Evolutionary conservation across 2,329 filamentous ascomycete species (phyloP).

Genomic region (Phialophora expanda): DNA sequence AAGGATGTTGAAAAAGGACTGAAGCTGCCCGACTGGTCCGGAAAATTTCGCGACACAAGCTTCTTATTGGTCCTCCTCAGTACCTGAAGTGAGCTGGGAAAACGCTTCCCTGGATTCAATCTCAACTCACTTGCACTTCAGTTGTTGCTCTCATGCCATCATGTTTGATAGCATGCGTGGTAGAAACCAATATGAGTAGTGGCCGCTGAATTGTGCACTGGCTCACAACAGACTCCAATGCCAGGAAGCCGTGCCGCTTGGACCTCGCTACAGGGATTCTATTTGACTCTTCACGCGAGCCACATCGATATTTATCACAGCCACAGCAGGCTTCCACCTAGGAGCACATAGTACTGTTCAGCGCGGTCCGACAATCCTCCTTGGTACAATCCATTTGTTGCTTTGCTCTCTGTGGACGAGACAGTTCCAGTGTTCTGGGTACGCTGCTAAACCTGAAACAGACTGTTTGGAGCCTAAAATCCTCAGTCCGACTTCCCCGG

Average conservation of each 20-base stretch:
- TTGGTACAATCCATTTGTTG: background rate
- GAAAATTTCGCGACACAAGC: conserved; percentile 20
- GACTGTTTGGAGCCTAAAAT: conserved; percentile 18
- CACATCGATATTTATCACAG: background rate
- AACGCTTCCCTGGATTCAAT: background rate
- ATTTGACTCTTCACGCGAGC: background rate
- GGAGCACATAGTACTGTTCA: background rate
- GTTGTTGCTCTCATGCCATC: background rate
- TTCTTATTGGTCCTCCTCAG: conserved; percentile 28
- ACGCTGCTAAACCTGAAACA: conserved; percentile 24
- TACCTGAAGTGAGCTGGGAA: conserved; percentile 4
- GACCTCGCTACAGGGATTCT: background rate
- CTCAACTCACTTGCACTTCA: conserved; percentile 2
- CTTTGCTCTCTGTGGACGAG: background rate
- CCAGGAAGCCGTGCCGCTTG: background rate
- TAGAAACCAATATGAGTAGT: background rate
- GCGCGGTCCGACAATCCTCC: no score
- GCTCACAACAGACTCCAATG: background rate
- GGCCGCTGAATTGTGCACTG: no score
- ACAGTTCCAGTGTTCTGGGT: conserved; percentile 16
- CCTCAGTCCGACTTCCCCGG: conserved; percentile 24
- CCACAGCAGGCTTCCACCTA: background rate
- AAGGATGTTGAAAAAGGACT: conserved; percentile 41
- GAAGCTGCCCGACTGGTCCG: conserved; percentile 23
- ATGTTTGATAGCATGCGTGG: background rate